These are phyloP conservation scores for Cercospora canescens DNA, from an alignment of 2,329 filamentous ascomycete species.

Conservation along the genomic window DNA sequence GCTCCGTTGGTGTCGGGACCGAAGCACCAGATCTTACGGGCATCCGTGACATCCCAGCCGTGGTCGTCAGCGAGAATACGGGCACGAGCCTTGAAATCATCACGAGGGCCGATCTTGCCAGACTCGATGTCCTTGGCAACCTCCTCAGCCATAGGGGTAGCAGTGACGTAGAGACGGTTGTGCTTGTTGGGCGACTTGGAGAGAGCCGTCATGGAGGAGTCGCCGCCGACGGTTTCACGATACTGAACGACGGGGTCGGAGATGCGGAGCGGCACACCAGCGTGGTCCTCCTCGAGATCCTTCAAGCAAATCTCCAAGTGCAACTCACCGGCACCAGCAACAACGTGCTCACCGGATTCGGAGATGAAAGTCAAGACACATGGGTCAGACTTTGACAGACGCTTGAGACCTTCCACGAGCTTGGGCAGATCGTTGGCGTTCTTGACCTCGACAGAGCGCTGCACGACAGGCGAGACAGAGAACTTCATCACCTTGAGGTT, in stretches of 20 bases:
- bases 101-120: conserved; percentile 90
- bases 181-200: conserved; percentile 99
- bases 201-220: conserved; percentile 92
- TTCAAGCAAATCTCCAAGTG: conserved; percentile 99
- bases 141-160: conserved; percentile 88
- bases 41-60: conserved; percentile 99
- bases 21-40: conserved; percentile 99
- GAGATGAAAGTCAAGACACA: conserved; percentile 90
- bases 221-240: conserved; percentile 87
- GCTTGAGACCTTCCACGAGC: conserved; percentile 99
- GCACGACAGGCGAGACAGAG: conserved; percentile 98
- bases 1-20: conserved; percentile 96
- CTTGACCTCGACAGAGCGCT: conserved; percentile 99
- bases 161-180: conserved; percentile 98
- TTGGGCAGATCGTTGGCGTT: conserved; percentile 99
- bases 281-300: conserved; percentile 99
- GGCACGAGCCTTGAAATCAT: conserved; percentile 98
- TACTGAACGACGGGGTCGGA: conserved; percentile 98
- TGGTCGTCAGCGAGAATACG: conserved; percentile 94
- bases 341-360: conserved; percentile 96
- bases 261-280: conserved; percentile 94
- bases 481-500: conserved; percentile 99
- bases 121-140: conserved; percentile 84
- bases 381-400: conserved; percentile 99
- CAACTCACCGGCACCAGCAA: conserved; percentile 98